Base-by-base conservation (phyloP, 139 green algal genomes). In the Chlamydomonas eustigma region DNA sequence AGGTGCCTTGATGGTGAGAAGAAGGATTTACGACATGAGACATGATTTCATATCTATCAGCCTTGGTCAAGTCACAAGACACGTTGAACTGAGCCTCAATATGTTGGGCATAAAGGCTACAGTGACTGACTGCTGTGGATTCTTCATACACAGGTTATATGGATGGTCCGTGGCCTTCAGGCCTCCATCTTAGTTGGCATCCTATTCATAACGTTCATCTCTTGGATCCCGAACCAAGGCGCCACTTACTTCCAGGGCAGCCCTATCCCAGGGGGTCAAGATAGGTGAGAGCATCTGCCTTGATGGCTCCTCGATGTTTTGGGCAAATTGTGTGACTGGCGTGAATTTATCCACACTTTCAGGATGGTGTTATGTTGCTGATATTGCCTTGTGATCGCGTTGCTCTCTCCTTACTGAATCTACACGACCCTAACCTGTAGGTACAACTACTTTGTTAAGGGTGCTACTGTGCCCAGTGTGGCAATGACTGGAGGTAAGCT, bases 131-230 rank as follows among this genome's bases (percentile, higher is more conserved):
- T n/a, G n/a, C n/a, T n/a, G n/a, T n/a, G n/a, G n/a, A n/a, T n/a
- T n/a, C n/a, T n/a, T n/a, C n/a, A n/a, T n/a, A n/a, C n/a, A n/a
- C 44, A 58, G 44, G 44, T 58, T 12, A 58, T 58, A 12, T 18
- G 12, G 12, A 58, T 58, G 44, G 12, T 12, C 44, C 44, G 44
- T 12, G n/a, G 63, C 32, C 24, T 35, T 28, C 32, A 8, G 30
- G 63, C 63, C 63, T 70, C 25, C 63, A 70, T 70, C 63, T 28
- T 70, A 8, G 30, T 8, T 6, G 91, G 91, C 64, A 91, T 97
- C 69, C 76, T 89, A 36, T 94, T 94, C 76, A 84, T 91, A 2
- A 97, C 92, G 35, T 84, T 94, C 76, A 90, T 97, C 32, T 84
- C 76, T n/a, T 97, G 92, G 92, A 93, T 95, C 72, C 90, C 90